Evolutionary conservation across 768 basidiomycete species (phyloP).

Genomic region (Panaeolus papilionaceus): DNA sequence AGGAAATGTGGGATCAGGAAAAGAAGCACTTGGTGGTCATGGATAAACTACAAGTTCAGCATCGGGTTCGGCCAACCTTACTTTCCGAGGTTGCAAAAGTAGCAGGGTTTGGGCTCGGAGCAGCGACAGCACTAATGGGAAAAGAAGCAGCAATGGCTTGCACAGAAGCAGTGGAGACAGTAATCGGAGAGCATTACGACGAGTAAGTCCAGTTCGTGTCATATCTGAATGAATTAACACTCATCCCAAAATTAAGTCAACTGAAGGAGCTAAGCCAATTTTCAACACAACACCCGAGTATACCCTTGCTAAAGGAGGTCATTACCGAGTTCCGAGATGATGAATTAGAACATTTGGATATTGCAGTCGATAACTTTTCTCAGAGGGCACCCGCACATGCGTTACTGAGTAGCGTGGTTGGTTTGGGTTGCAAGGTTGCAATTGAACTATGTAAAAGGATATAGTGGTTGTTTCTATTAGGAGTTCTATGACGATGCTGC

Average conservation of each 20-base stretch:
- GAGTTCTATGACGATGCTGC: conserved; percentile 25
- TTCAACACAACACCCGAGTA: conserved; percentile 74
- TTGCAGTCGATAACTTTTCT: conserved; percentile 85
- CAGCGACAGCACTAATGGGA: conserved; percentile 85
- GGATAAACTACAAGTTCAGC: conserved; percentile 85
- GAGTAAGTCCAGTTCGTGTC: conserved; percentile 65
- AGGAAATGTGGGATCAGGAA: conserved; percentile 99
- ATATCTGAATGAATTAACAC: background rate
- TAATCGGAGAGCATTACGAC: conserved; percentile 98
- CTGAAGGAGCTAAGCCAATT: conserved; percentile 73
- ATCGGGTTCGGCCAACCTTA: conserved; percentile 82
- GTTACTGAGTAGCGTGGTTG: conserved; percentile 84
- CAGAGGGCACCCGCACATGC: conserved; percentile 94
- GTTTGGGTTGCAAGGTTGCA: conserved; percentile 85
- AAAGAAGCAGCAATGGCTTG: conserved; percentile 98
- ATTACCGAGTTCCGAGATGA: conserved; percentile 91
- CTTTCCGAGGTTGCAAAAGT: conserved; percentile 86
- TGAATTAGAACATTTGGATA: conserved; percentile 93
- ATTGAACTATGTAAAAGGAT: conserved; percentile 89
- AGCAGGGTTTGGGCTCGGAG: conserved; percentile 87
- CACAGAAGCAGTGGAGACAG: conserved; percentile 97
- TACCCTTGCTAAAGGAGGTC: conserved; percentile 73
- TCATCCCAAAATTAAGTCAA: conserved; percentile 59
- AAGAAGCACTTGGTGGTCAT: conserved; percentile 89
- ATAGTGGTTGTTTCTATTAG: conserved; percentile 39